Evolutionary conservation across 2,329 filamentous ascomycete genomes (phyloP), one percentile per base, ranked within the genome.

Genomic region (Chaetomium sp.): DNA sequence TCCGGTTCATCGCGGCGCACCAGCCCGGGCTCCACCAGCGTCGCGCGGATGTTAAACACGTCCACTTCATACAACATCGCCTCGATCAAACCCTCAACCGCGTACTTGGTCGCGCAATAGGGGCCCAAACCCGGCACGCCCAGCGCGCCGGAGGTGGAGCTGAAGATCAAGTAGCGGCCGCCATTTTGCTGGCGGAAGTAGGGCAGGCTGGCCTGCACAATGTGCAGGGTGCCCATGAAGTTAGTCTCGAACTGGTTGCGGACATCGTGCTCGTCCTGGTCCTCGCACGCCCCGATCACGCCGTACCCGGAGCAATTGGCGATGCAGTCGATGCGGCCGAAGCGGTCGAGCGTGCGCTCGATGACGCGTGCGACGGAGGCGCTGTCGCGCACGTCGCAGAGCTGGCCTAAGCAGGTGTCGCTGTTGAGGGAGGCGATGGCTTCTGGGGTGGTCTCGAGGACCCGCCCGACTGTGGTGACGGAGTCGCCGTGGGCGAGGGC

Each of bases 211-310:
- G 89, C 76, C 69, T 96, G 91, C 57, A 97, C 87, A 65, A 99
- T 96, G 72, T 97, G 88, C 57, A 97, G 73, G 0, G 91, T 95
- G 53, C 94, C 94, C 78, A 95, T 92, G 71, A 96, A 96, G 71
- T 99, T 99, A 27, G 91, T 96, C 76, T 95, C 90, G 73, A 97
- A 96, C 71, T 97, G 94, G 66, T 95, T 92, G 56, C 91, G 88
- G 63, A 97, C 82, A 68, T 97, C 94, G 70, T 91, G 86, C 69
- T 96, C 90, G 70, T 96, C 91, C 74, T 97, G 94, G 72, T 97
- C 94, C 72, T 97, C 94, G 71, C 91, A 96, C 1, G 92, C 86
- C 34, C 90, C 92, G 64, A 97, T 95, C 53, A 99, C 91, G 52
- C 91, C 92, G 72, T 96, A 96, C 12, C 92, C 92, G 10, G 90